These are phyloP conservation scores for Ajuga reptans DNA, from an alignment of 305 asterid species.

Conservation along the genomic window DNA sequence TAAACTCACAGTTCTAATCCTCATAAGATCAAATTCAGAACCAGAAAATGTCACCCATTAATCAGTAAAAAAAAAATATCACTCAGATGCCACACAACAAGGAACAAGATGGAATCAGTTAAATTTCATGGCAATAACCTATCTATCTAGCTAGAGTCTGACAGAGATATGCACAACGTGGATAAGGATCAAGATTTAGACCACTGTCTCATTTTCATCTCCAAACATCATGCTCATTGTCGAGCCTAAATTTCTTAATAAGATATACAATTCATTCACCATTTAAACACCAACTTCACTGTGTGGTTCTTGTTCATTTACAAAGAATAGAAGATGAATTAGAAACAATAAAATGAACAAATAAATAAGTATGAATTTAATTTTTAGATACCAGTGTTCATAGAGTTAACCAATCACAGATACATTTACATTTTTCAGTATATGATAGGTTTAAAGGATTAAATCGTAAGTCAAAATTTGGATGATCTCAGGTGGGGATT, in stretches of 20 bases:
- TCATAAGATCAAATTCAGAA: not conserved
- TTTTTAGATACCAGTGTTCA: not conserved
- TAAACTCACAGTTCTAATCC: no score
- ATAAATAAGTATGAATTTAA: not conserved
- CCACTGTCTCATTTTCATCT: not conserved
- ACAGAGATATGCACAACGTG: not conserved
- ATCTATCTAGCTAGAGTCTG: not conserved
- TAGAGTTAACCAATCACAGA: not conserved
- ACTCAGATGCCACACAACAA: constrained; percentile 6
- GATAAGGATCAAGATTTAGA: not conserved
- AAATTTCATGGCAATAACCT: constrained; percentile 10
- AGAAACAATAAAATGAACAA: not conserved
- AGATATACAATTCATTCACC: not conserved
- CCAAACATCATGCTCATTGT: not conserved
- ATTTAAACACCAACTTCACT: not conserved
- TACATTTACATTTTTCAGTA: not conserved
- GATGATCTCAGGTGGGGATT: not conserved
- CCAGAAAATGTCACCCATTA: not conserved
- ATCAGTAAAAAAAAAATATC: not conserved
- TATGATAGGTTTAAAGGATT: not conserved
- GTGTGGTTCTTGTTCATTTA: no score
- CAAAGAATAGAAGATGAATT: no score
- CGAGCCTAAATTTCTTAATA: not conserved
- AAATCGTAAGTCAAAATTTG: not conserved
- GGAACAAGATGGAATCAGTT: not conserved